Evolutionary conservation across 2,329 filamentous ascomycete genomes (phyloP).

Genomic region (Zymoseptoria passerinii): DNA sequence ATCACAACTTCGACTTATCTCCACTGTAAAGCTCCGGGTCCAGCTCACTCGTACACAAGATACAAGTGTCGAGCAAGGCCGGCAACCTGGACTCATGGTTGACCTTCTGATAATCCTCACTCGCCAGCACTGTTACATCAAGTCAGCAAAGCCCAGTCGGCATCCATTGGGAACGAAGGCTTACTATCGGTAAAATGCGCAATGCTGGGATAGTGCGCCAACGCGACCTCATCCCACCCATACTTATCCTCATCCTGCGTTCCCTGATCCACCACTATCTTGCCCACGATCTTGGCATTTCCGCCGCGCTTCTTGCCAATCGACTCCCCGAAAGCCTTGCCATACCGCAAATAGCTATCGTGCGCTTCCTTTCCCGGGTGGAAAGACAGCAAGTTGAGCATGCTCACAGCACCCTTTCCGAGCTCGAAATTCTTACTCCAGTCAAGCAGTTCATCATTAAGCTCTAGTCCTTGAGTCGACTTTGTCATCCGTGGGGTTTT

Average conservation of each 20-base stretch:
- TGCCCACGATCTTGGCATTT: slow-evolving; percentile 54
- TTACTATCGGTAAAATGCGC: slow-evolving; percentile 51
- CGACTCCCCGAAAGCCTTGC: slow-evolving; percentile 42
- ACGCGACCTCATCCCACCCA: slow-evolving; percentile 55
- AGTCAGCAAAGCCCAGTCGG: background rate
- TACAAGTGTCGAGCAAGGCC: slow-evolving; percentile 30
- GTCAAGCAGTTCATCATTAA: slow-evolving; percentile 42
- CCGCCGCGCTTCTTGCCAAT: slow-evolving; percentile 49
- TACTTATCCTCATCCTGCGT: slow-evolving; percentile 19
- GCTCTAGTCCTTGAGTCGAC: slow-evolving; percentile 45
- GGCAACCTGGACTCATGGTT: slow-evolving; percentile 47
- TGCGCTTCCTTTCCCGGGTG: slow-evolving; percentile 40
- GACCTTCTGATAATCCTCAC: slow-evolving; percentile 51
- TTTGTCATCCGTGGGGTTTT: slow-evolving; percentile 26
- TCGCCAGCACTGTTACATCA: slow-evolving; percentile 37
- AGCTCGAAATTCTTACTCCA: slow-evolving; percentile 41
- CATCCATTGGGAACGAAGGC: slow-evolving; percentile 47
- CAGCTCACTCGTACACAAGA: slow-evolving; percentile 31
- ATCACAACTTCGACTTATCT: slow-evolving; percentile 15
- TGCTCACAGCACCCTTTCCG: slow-evolving; percentile 45
- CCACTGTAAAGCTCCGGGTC: slow-evolving; percentile 17
- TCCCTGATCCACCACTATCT: slow-evolving; percentile 37
- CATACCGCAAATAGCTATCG: slow-evolving; percentile 49
- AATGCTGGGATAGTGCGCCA: slow-evolving; percentile 57
- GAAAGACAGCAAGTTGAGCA: slow-evolving; percentile 58